These are phyloP conservation scores for Achaetomium macrosporum DNA, from an alignment of 2,329 filamentous ascomycete species.

Conservation along the genomic window DNA sequence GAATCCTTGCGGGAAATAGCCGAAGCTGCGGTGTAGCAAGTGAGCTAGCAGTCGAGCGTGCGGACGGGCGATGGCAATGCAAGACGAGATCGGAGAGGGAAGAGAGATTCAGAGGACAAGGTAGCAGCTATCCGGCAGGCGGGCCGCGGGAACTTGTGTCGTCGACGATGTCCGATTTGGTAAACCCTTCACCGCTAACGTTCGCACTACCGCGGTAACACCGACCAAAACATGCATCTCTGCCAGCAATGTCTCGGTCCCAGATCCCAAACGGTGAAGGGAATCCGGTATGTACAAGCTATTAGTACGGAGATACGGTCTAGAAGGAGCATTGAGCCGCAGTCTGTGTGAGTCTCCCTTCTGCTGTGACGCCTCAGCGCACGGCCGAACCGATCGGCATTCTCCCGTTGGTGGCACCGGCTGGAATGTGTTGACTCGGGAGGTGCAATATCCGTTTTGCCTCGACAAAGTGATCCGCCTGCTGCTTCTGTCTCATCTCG, in stretches of 20 bases:
- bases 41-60: neutral
- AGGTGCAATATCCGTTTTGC: neutral
- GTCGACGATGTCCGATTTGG: neutral
- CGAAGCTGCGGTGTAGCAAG: neutral
- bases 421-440: too few relatives aligned
- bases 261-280: neutral
- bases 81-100: neutral
- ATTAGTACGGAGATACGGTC: neutral
- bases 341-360: neutral
- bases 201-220: neutral
- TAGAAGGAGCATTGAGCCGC: neutral
- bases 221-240: neutral
- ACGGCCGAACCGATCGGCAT: neutral
- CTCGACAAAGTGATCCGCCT: neutral
- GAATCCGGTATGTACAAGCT: neutral
- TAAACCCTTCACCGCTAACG: neutral
- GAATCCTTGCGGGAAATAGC: neutral
- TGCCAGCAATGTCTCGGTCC: neutral
- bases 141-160: neutral
- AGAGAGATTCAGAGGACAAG: neutral
- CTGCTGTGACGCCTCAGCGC: neutral
- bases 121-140: neutral
- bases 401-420: neutral
- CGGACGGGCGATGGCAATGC: too few relatives aligned
- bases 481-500: too few relatives aligned